Evolutionary conservation across 2,329 filamentous ascomycete species (phyloP).

Genomic region (Mycocentrospora acerina): DNA sequence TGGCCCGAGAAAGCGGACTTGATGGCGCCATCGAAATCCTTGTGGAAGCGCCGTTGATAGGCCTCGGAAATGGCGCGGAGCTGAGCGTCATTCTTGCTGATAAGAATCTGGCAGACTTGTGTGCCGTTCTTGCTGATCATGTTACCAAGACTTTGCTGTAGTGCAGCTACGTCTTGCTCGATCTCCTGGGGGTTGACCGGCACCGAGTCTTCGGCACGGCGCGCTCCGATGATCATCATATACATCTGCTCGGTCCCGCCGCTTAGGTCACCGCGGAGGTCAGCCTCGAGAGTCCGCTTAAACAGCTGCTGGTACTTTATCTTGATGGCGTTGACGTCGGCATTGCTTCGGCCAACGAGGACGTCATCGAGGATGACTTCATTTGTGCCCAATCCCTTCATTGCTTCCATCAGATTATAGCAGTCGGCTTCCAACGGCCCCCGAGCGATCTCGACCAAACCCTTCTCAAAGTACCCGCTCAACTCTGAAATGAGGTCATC

Average conservation of each 20-base stretch:
- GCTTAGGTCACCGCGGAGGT: constrained; percentile 77
- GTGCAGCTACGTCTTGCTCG: constrained; percentile 71
- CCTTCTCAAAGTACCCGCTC: constrained; percentile 69
- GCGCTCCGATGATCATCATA: constrained; percentile 73
- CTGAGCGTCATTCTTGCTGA: constrained; percentile 75
- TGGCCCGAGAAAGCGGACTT: constrained; percentile 85
- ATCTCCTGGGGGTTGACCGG: constrained; percentile 73
- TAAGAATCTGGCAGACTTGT: constrained; percentile 76
- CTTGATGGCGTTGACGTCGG: constrained; percentile 87
- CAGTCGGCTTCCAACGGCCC: constrained; percentile 81
- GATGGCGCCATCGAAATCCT: constrained; percentile 71
- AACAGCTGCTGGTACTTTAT: constrained; percentile 70
- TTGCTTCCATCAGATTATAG: constrained; percentile 67
- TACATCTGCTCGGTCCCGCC: constrained; percentile 87
- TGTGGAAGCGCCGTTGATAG: constrained; percentile 73
- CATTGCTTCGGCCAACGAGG: constrained; percentile 78
- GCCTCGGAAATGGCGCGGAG: constrained; percentile 76
- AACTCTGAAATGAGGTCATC: constrained; percentile 79
- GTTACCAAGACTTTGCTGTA: constrained; percentile 69
- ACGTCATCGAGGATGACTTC: constrained; percentile 85
- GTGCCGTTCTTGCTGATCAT: constrained; percentile 73
- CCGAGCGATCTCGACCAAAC: constrained; percentile 70
- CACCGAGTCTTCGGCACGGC: constrained; percentile 73
- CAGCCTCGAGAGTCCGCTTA: constrained; percentile 65
- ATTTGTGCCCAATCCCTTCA: constrained; percentile 82